Evolutionary conservation across 768 basidiomycete genomes (phyloP).

Genomic region (Tylopilus subfusipes): DNA sequence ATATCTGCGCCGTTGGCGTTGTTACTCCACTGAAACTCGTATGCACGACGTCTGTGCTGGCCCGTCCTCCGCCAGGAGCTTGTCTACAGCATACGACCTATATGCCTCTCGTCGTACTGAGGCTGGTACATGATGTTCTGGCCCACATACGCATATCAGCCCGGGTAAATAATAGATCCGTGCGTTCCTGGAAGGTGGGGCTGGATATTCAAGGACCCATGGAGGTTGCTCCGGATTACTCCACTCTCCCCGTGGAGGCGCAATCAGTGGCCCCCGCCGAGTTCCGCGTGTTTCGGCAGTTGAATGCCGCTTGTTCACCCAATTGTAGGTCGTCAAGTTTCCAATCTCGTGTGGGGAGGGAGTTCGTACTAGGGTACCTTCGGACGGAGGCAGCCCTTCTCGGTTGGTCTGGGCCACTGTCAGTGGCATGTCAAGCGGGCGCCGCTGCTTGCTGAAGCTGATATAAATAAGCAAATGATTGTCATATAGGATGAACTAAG

Average conservation of each 20-base stretch:
- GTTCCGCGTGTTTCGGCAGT: conserved; percentile 5
- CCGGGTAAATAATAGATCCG: background rate
- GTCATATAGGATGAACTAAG: background rate
- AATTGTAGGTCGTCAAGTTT: background rate
- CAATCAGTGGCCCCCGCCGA: too few relatives aligned
- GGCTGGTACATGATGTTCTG: background rate
- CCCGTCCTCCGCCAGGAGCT: too few relatives aligned
- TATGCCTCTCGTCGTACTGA: too few relatives aligned
- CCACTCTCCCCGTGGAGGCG: background rate
- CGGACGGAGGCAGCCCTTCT: background rate
- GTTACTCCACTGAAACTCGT: background rate
- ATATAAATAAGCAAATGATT: too few relatives aligned
- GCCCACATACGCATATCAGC: background rate
- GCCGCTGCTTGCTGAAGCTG: too few relatives aligned
- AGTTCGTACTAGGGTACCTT: background rate
- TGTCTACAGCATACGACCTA: too few relatives aligned
- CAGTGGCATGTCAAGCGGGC: too few relatives aligned
- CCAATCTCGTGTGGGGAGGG: background rate
- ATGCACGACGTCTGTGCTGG: background rate
- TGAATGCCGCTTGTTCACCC: background rate
- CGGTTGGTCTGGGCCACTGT: too few relatives aligned
- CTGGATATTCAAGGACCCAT: background rate
- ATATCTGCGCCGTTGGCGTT: background rate
- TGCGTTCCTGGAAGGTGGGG: background rate
- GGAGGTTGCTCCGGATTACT: background rate